phyloP scores from a whole-genome alignment of 106 monocot species.

The Acorus calamus region DNA sequence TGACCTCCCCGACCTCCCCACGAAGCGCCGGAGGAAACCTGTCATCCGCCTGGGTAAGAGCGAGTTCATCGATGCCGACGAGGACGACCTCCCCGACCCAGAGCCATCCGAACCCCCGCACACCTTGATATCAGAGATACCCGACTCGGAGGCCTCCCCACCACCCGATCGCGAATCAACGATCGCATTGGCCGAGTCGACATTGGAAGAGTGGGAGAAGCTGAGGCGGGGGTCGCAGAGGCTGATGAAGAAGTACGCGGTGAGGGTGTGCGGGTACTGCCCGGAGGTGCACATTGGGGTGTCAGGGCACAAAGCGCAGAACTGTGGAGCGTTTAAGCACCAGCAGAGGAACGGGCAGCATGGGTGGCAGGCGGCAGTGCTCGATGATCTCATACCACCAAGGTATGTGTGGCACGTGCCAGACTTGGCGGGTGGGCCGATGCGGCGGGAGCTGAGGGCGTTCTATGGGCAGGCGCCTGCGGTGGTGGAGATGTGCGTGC shows the following conservation, averaged over 20 bases:
- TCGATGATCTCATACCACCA: conserved; percentile 80
- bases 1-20: conserved; percentile 70
- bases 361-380: conserved; percentile 83
- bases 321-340: conserved; percentile 89
- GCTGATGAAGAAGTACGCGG: conserved; percentile 78
- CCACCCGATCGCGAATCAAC: conserved; percentile 34
- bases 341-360: conserved; percentile 97
- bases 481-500: conserved; percentile 79
- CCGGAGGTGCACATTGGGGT: conserved; percentile 88
- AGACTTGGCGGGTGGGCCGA: conserved; percentile 15
- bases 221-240: conserved; percentile 49
- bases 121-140: conserved; percentile 41
- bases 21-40: conserved; percentile 79
- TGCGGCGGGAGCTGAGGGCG: conserved; percentile 63
- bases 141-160: conserved; percentile 26
- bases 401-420: conserved; percentile 95
- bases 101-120: conserved; percentile 25
- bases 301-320: conserved; percentile 82
- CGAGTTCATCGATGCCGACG: conserved; percentile 80
- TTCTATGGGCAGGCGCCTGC: conserved; percentile 98
- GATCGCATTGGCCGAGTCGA: conserved; percentile 36
- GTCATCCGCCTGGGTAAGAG: conserved; percentile 57
- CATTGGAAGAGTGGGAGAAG: conserved; percentile 73
- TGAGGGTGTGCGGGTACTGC: conserved; percentile 94
- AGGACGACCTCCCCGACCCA: conserved; percentile 80